phyloP scores from a whole-genome alignment of 495 filamentous ascomycete genomes.

The Neurospora sp. region DNA sequence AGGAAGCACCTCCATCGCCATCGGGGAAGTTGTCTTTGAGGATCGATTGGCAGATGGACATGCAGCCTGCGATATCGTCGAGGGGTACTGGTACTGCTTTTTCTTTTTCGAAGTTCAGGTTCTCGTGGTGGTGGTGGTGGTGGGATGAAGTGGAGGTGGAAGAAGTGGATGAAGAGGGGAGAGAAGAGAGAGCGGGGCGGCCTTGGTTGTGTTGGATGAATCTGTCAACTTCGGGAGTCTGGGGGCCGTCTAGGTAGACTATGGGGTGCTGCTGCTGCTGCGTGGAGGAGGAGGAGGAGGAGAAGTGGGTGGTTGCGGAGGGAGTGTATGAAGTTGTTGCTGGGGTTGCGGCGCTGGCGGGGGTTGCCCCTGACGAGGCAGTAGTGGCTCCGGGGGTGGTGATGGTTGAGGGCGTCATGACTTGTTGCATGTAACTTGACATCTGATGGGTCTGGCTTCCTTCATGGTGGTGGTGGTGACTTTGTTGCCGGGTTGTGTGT shows the following conservation, averaged over 20 bases:
- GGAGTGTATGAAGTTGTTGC: neutral
- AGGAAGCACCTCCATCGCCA: conserved; percentile 37
- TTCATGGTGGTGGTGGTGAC: no score
- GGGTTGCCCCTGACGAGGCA: neutral
- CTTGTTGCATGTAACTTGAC: neutral
- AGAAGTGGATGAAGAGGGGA: no score
- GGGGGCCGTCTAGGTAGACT: neutral
- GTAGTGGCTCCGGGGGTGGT: neutral
- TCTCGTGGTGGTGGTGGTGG: no score
- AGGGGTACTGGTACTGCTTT: neutral
- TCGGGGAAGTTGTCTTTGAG: conserved; percentile 39
- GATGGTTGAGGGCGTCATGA: neutral
- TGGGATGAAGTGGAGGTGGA: no score
- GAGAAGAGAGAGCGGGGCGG: neutral
- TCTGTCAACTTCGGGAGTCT: neutral
- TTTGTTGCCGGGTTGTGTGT: neutral
- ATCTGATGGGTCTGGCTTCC: neutral
- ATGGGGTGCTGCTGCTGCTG: neutral
- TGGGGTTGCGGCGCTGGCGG: neutral
- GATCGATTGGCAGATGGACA: conserved; percentile 11
- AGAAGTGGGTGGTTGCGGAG: neutral
- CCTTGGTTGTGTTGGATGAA: neutral
- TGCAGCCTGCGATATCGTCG: conserved; percentile 25
- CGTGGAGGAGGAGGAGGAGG: neutral
- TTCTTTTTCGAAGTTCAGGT: neutral